phyloP scores from a whole-genome alignment of 148 eudicot species.

The Rhododendron williamsianum region DNA sequence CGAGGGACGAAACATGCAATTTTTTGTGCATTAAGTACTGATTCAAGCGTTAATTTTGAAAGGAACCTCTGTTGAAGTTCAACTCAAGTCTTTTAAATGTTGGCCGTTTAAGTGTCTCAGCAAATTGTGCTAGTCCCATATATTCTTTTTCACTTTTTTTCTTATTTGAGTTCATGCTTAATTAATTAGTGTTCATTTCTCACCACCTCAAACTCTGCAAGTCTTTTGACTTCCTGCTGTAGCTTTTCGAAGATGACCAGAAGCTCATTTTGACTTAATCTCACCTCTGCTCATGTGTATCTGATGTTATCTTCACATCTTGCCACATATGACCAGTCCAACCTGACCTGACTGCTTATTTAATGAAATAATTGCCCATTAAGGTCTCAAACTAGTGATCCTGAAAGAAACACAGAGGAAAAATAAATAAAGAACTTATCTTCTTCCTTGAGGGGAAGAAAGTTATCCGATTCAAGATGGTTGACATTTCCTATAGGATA shows the following conservation, averaged over 20 bases:
- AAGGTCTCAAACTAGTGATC: neutral
- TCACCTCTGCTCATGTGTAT: neutral
- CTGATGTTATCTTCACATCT: neutral
- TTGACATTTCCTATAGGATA: neutral
- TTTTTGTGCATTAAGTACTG: neutral
- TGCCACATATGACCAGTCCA: neutral
- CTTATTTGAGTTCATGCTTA: neutral
- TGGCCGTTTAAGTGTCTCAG: neutral
- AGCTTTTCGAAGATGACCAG: neutral
- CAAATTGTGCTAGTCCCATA: neutral
- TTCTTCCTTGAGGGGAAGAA: neutral
- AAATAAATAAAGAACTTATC: neutral
- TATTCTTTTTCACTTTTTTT: neutral
- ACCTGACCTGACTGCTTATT: neutral
- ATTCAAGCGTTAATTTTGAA: neutral
- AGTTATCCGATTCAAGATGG: neutral
- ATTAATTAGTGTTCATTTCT: neutral
- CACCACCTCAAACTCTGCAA: neutral
- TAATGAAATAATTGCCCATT: neutral
- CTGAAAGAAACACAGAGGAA: neutral
- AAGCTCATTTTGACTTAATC: neutral
- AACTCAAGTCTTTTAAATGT: neutral
- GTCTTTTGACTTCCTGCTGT: neutral
- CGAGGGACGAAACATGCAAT: neutral
- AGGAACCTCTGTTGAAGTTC: neutral